A percentile compares a stretch with the other conserved stretches of the same genome.
phyloP scores from a whole-genome alignment of 345 rosid genomes.

The Luvunga scandens region DNA sequence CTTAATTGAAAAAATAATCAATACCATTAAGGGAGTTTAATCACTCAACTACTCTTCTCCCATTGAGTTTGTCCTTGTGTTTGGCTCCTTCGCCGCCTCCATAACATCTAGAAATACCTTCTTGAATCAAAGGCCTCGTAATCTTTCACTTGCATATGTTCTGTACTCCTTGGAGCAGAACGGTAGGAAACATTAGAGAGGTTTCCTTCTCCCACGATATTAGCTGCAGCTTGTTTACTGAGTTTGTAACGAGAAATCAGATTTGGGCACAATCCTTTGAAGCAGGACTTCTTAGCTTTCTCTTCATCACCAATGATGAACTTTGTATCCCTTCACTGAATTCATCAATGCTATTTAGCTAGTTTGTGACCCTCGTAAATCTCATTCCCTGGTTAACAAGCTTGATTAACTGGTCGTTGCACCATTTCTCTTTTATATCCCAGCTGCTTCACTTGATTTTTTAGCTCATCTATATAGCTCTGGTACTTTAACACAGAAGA shows the following conservation, averaged over 20 bases:
- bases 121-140: not conserved
- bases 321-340: not conserved
- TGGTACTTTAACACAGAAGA: not conserved
- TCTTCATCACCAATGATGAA: not conserved
- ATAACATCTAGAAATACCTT: not conserved
- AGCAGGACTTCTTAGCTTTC: not conserved
- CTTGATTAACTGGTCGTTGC: not conserved
- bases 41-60: no score
- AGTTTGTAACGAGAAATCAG: not conserved
- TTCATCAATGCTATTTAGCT: not conserved
- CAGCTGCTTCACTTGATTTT: not conserved
- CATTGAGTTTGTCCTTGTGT: no score
- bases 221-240: not conserved
- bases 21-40: no score
- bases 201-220: not conserved
- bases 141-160: not conserved
- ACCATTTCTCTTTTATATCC: not conserved
- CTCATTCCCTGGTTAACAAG: not conserved
- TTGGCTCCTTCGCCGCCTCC: not conserved
- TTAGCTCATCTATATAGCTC: not conserved
- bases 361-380: not conserved
- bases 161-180: not conserved
- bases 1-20: no score
- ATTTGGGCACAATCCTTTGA: not conserved
- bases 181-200: not conserved